Evolutionary conservation across 148 eudicot genomes (phyloP).

Genomic region (Cornus kousa): DNA sequence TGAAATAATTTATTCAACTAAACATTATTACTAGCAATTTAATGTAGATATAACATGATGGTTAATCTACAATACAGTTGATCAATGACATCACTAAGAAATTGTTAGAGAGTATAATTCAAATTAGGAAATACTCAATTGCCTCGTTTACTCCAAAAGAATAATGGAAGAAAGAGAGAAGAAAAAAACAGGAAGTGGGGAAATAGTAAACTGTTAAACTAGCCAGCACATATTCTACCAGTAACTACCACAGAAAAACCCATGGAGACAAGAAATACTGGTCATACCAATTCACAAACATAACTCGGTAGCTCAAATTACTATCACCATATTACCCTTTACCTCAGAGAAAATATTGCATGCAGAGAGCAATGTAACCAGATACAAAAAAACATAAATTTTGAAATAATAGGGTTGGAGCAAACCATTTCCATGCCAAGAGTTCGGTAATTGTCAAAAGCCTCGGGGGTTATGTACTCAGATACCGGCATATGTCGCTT

Average conservation of each 20-base stretch:
- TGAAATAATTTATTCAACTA: neutral
- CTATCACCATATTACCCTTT: too few species aligned
- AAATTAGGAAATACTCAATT: neutral
- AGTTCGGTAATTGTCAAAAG: constrained; percentile 74
- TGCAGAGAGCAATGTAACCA: neutral
- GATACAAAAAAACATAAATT: neutral
- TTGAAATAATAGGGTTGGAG: constrained; percentile 10
- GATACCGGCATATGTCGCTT: constrained; percentile 98
- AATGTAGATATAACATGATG: neutral
- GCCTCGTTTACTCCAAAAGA: neutral
- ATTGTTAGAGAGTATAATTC: neutral
- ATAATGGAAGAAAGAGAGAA: neutral
- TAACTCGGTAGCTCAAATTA: neutral
- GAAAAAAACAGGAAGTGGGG: neutral
- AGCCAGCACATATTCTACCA: neutral
- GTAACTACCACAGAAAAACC: neutral
- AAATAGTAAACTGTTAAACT: neutral
- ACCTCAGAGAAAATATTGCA: neutral
- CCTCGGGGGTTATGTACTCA: constrained; percentile 87
- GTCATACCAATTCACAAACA: neutral
- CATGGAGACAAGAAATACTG: neutral
- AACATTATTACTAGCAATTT: neutral
- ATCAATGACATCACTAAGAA: neutral
- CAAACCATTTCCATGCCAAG: constrained; percentile 94
- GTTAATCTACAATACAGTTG: neutral